These are phyloP conservation scores for Calonectria naviculata DNA, from an alignment of 2,329 filamentous ascomycete species.

Conservation along the genomic window DNA sequence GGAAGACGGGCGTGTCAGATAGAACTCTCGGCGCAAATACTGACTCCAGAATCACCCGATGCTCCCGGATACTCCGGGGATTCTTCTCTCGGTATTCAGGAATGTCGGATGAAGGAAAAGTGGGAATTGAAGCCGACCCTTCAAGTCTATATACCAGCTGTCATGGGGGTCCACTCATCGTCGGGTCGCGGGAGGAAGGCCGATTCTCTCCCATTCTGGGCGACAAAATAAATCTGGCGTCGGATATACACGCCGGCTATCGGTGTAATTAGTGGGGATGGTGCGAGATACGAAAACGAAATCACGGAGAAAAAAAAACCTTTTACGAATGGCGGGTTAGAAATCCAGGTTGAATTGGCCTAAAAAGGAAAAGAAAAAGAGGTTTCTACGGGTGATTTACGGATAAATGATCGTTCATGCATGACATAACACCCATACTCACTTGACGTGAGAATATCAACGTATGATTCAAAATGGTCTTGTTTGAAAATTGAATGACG, in stretches of 20 bases:
- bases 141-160: slow-evolving; percentile 12
- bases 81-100: neutral
- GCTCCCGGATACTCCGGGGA: neutral
- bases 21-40: neutral
- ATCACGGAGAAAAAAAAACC: neutral
- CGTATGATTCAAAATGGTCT: no score
- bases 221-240: slow-evolving; percentile 8
- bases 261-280: neutral
- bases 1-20: neutral
- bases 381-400: no score
- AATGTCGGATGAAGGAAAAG: slow-evolving; percentile 16
- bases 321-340: neutral
- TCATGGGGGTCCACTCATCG: slow-evolving; percentile 6
- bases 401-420: neutral
- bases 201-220: neutral
- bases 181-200: slow-evolving; percentile 22
- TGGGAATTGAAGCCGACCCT: slow-evolving; percentile 9
- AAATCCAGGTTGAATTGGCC: no score
- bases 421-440: no score
- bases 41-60: neutral
- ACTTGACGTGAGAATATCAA: no score
- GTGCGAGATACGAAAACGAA: neutral
- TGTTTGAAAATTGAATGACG: no score
- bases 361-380: neutral
- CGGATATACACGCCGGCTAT: neutral